Evolutionary conservation across 2,329 filamentous ascomycete genomes (phyloP), one percentile per base, ranked within the genome.

Genomic region (Lecanicillium sp.): DNA sequence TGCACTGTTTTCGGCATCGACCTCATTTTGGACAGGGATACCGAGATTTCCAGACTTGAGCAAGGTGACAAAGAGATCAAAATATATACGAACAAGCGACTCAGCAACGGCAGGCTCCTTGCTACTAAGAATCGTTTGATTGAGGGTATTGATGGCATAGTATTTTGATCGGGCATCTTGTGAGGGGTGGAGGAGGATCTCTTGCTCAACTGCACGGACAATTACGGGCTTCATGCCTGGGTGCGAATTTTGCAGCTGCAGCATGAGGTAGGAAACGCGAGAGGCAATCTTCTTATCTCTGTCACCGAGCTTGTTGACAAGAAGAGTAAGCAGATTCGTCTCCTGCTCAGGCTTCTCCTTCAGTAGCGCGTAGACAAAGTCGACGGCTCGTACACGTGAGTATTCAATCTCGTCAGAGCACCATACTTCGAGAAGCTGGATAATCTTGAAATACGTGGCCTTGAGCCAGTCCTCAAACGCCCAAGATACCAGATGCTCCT

Each of bases 331-430:
- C 45, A 98, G 67, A 57, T 98, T 98, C 40, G 90, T 83, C 60
- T 98, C 92, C 56, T 98, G 92, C 60, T 98, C 92, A 0, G 92
- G 90, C 64, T 95, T 98, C 58, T 95, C 89, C 58, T 87, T 92
- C 44, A 98, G 67, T 29, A 98, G 68, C 46, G 90, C 88, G 56
- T 82, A 96, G 28, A 96, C 83, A 52, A 95, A 94, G 48, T 88
- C 92, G 32, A 98, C 73, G 4, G 90, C 85, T 48, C 86, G 80
- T 35, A 82, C 84, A 44, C 94, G 81, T 29, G 94, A 88, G 61
- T 90, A 96, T 55, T 94, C 86, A 38, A 98, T 85, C 64, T 96
- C 92, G 51, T 98, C 92, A 40, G 84, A 86, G 58, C 86, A 94
- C 86, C 92, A 95, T 11, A 78, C 73, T 59, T 98, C 92, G 13